Evolutionary conservation across 179 eudicot genomes (phyloP), one percentile per base, ranked within the genome.

Genomic region (Gypsophila paniculata): DNA sequence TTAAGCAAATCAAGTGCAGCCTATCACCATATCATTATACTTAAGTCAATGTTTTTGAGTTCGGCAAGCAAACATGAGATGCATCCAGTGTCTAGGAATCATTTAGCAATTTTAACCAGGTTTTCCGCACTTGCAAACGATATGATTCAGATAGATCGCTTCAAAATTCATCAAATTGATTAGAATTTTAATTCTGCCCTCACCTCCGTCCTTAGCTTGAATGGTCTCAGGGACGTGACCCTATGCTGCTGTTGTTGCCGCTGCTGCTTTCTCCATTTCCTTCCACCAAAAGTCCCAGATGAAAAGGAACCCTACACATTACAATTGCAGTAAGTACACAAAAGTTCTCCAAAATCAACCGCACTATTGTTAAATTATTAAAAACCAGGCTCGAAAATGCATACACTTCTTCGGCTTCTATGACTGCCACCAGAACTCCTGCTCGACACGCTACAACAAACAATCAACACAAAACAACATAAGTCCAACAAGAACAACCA

Each of bases 131-230:
- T 13, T 21, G 34, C 34, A 42, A 21, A 65, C 1, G n/a, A 22
- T 5, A 48, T 12, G 32, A 21, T 22, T 42, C 53, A 44, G 11
- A 22, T 5, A 48, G 5, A 25, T 23, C 48, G 26, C 42, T 42
- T 14, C 26, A 67, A 8, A 48, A 29, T 0, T 6, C 58, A 13
- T 48, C 15, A 46, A 48, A 66, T 22, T n/a, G 15, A 66, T 66
- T 46, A 65, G 69, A 53, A 21, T 65, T 19, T 18, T 46, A 44
- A 29, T 71, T 71, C 21, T 14, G 32, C 36, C 22, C 67, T 55
- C 77, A 94, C 99, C 95, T 94, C 99, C 18, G 97, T 91, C 83
- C 84, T 84, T 29, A 94, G 96, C 71, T 81, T 86, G 78, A 91
- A 94, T 10, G 97, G 99, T 74, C 79, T 86, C 29, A 61, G 88